Evolutionary conservation across 768 basidiomycete genomes (phyloP).

Genomic region (Macrolepiota albuminosa): DNA sequence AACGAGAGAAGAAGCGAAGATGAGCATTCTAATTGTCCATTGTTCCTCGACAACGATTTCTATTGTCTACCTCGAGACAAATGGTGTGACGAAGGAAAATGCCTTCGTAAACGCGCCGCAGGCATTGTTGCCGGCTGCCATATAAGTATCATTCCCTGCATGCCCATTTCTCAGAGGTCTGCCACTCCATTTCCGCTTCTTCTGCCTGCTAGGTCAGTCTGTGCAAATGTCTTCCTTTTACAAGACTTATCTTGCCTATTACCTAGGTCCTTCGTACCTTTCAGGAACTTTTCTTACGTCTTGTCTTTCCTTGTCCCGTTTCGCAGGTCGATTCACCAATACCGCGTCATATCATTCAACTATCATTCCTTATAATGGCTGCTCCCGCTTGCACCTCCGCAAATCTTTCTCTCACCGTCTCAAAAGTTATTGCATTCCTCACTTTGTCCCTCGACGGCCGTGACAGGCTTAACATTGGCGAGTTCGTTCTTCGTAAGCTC

Average conservation of each 20-base stretch:
- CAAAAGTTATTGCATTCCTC: slow-evolving; percentile 71
- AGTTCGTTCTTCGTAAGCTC: slow-evolving; percentile 58
- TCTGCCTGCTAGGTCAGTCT: slow-evolving; percentile 4
- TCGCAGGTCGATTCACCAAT: slow-evolving; percentile 60
- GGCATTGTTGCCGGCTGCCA: slow-evolving; percentile 6
- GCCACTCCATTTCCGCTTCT: slow-evolving; percentile 4
- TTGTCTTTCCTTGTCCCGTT: slow-evolving; percentile 18
- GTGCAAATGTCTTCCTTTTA: background rate
- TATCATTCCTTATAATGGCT: slow-evolving; percentile 29
- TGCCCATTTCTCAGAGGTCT: slow-evolving; percentile 9
- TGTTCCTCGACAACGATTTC: slow-evolving; percentile 11
- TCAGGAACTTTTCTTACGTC: slow-evolving; percentile 18
- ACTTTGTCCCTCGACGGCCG: slow-evolving; percentile 52
- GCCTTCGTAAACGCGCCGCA: background rate
- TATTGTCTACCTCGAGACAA: slow-evolving; percentile 15
- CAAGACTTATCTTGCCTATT: slow-evolving; percentile 8
- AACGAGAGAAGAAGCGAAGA: slow-evolving; percentile 2
- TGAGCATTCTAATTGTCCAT: slow-evolving; percentile 13
- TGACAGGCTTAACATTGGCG: slow-evolving; percentile 46
- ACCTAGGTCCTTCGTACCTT: slow-evolving; percentile 7
- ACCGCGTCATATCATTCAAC: slow-evolving; percentile 18
- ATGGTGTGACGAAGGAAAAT: background rate
- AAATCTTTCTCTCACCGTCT: slow-evolving; percentile 61
- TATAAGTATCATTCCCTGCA: slow-evolving; percentile 9
- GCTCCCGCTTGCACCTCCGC: slow-evolving; percentile 23